Conservation (phyloP, 306 rosid species). For the Betula pendula region DNA sequence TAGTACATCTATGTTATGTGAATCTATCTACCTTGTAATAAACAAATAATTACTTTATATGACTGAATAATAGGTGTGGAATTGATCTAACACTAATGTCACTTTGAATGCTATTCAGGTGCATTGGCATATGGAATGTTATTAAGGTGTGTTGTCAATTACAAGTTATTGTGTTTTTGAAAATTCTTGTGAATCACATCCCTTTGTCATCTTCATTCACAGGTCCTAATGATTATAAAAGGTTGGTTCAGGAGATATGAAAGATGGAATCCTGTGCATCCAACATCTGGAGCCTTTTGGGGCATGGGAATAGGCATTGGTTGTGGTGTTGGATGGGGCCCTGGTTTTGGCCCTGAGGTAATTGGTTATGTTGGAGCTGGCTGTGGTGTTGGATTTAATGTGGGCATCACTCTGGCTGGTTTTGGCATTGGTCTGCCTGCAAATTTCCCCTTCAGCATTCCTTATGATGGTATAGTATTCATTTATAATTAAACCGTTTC, state of each 20-base stretch:
- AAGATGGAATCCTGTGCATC: constrained; percentile 95
- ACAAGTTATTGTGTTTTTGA: background rate
- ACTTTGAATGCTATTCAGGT: too few relatives aligned
- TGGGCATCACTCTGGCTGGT: constrained; percentile 81
- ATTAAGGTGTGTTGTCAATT: background rate
- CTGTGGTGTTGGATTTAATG: constrained; percentile 88
- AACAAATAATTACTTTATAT: background rate
- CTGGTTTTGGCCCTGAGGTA: constrained; percentile 98
- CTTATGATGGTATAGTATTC: constrained; percentile 56
- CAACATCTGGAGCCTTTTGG: constrained; percentile 88
- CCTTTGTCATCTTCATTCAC: constrained; percentile 17
- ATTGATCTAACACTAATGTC: background rate
- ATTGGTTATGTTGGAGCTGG: constrained; percentile 94
- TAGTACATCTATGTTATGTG: too few relatives aligned
- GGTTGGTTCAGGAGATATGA: constrained; percentile 64
- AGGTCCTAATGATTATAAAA: constrained; percentile 79
- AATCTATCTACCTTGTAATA: background rate
- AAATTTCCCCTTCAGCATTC: constrained; percentile 49
- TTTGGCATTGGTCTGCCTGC: constrained; percentile 84
- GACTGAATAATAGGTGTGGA: background rate
- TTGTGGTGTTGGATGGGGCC: constrained; percentile 99
- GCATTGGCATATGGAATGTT: background rate
- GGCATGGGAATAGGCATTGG: constrained; percentile 95
- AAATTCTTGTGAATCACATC: background rate
- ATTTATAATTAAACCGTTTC: constrained; percentile 4